These are phyloP conservation scores for Trichosporon sp. DNA, from an alignment of 1,284 basidiomycete genomes.

Conservation along the genomic window DNA sequence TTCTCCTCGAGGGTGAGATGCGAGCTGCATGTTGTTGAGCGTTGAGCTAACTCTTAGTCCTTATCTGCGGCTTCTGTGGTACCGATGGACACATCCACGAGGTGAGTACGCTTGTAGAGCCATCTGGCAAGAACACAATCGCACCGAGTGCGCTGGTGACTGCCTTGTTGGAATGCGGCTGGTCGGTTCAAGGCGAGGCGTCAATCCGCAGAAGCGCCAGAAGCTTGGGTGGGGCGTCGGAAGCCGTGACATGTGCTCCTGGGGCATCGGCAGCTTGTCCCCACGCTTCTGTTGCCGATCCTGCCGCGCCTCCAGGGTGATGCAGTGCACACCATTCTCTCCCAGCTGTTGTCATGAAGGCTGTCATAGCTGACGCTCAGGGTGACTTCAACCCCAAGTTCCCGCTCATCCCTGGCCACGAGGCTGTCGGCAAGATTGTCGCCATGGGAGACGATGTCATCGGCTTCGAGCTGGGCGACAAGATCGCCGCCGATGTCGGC, in stretches of 20 bases:
- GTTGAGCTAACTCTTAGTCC: constrained; percentile 28
- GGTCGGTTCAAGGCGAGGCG: too few species aligned
- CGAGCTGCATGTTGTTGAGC: not conserved
- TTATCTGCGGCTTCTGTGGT: constrained; percentile 61
- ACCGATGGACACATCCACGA: constrained; percentile 69
- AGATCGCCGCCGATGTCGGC: constrained; percentile 67
- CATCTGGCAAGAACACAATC: too few species aligned
- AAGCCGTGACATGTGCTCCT: too few species aligned
- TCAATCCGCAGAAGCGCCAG: too few species aligned
- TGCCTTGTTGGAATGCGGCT: not conserved
- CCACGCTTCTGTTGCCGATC: not conserved
- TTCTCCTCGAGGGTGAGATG: constrained; percentile 61
- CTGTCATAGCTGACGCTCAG: constrained; percentile 9
- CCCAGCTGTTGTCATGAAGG: not conserved
- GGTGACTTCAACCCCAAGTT: constrained; percentile 73
- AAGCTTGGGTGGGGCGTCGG: too few species aligned
- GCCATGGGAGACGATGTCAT: constrained; percentile 65
- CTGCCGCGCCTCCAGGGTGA: too few species aligned
- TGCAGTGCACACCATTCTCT: too few species aligned
- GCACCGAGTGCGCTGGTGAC: too few species aligned
- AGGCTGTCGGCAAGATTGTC: constrained; percentile 65
- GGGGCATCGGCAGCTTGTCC: too few species aligned
- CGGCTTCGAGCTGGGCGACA: constrained; percentile 64
- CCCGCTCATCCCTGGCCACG: constrained; percentile 77
- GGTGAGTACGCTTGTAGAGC: not conserved